Evolutionary conservation across 495 filamentous ascomycete genomes (phyloP), one percentile per base, ranked within the genome.

Genomic region (Talaromyces proteolyticus): DNA sequence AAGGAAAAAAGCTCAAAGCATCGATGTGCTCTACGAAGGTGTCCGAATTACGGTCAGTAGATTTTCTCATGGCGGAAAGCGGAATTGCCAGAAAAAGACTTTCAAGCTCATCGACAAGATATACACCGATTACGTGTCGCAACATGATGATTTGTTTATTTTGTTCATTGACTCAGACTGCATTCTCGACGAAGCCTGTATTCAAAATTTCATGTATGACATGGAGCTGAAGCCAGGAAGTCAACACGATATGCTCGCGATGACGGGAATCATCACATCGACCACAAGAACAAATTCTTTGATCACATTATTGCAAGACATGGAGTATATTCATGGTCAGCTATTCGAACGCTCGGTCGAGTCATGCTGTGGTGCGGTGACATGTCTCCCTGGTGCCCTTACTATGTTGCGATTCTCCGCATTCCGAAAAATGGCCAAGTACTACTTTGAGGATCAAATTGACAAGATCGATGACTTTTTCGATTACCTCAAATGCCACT

Each of bases 161-260:
- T 77, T 98, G 23, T 96, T 98, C 72, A 96, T 98, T 65, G 93
- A 98, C 68, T 96, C 92, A 3, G 93, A 98, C 67, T 97, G 93
- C 70, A 95, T 98, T 57, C 73, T 97, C 36, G 92, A 98, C 69
- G 80, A 81, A 48, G 79, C 91, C 21, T 97, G 93, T 65, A 79
- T 98, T 53, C 92, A 96, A 65, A 98, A 98, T 57, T 96, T 98
- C 64, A 89, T 98, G 70, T 97, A 94, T 63, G 93, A 96, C 60
- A 98, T 98, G 93, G 92, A 98, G 64, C 74, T 98, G 21, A 96
- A 93, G 67, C 92, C 93, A 3, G 91, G 91, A 20, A 95, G 90
- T 70, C 84, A 88, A 60, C 80, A 85, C 54, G 91, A 91, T 64
- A 96, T 96, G 92, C 71, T 97, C 53, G 93, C 93, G 29, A 97